These are phyloP conservation scores for Meripilus lineatus DNA, from an alignment of 1,284 basidiomycete species.

Conservation along the genomic window DNA sequence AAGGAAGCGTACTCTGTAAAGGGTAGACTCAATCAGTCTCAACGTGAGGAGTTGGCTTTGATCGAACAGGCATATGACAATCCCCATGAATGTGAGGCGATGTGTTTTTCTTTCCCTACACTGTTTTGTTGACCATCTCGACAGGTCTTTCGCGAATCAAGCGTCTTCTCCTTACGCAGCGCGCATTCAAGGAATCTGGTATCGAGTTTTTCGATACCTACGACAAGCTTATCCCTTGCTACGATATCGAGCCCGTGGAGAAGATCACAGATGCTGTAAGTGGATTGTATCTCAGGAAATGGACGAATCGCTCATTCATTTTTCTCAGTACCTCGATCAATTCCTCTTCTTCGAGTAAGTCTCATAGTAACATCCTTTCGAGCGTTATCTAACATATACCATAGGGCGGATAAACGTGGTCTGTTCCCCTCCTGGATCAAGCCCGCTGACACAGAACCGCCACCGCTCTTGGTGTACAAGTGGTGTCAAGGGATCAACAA, in stretches of 20 bases:
- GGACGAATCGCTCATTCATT: constrained; percentile 10
- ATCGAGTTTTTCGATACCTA: constrained; percentile 95
- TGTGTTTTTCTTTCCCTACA: constrained; percentile 1
- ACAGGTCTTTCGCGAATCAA: constrained; percentile 91
- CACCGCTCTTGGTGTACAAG: constrained; percentile 95
- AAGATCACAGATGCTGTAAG: constrained; percentile 94
- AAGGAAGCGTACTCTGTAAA: constrained; percentile 99
- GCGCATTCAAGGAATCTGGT: constrained; percentile 97
- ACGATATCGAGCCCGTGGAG: constrained; percentile 97
- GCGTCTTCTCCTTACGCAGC: constrained; percentile 89
- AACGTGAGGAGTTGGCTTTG: constrained; percentile 92
- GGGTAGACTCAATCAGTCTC: constrained; percentile 92
- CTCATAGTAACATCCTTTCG: no score
- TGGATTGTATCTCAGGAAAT: constrained; percentile 10
- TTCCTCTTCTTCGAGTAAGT: constrained; percentile 78
- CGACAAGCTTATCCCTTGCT: constrained; percentile 96
- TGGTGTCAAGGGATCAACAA: constrained; percentile 96
- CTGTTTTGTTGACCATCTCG: constrained; percentile 7
- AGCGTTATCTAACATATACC: constrained; percentile 25
- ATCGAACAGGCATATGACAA: constrained; percentile 98
- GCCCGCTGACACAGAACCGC: constrained; percentile 91
- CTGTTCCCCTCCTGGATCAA: constrained; percentile 98
- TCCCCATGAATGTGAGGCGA: constrained; percentile 76
- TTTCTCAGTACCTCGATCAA: constrained; percentile 89
- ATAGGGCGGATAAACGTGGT: constrained; percentile 91